Percentiles rank a stretch among this genome's conserved stretches.
Evolutionary conservation across 2,329 filamentous ascomycete species (phyloP).

Genomic region (Hypoxylon sp.): DNA sequence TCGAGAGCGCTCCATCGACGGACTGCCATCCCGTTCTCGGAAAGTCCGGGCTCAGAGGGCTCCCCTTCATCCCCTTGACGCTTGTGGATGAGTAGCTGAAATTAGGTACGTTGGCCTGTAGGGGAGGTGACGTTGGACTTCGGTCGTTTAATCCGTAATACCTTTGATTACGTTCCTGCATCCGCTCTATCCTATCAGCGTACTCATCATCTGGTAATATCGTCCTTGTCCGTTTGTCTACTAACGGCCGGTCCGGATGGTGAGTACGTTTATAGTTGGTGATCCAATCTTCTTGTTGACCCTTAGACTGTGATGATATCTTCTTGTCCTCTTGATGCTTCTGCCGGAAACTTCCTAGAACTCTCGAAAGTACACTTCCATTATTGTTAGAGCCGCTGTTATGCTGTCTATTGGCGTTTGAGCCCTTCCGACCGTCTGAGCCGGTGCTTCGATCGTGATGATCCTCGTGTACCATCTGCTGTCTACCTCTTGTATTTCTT

Average conservation of each 20-base stretch:
- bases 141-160: slow-evolving; percentile 11
- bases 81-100: slow-evolving; percentile 35
- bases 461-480: slow-evolving; percentile 30
- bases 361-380: slow-evolving; percentile 33
- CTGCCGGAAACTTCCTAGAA: slow-evolving; percentile 38
- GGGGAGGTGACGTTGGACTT: not conserved
- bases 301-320: not conserved
- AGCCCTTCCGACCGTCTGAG: slow-evolving; percentile 11
- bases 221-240: slow-evolving; percentile 30
- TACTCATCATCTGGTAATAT: slow-evolving; percentile 34
- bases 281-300: slow-evolving; percentile 30
- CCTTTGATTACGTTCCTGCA: slow-evolving; percentile 34
- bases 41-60: not conserved
- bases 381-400: slow-evolving; percentile 13
- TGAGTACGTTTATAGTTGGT: slow-evolving; percentile 38
- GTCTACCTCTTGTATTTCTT: slow-evolving; percentile 6
- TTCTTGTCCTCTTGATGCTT: slow-evolving; percentile 23
- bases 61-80: slow-evolving; percentile 23
- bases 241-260: slow-evolving; percentile 39
- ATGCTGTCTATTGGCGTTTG: not conserved
- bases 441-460: slow-evolving; percentile 14
- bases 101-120: slow-evolving; percentile 13
- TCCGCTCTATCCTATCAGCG: slow-evolving; percentile 20
- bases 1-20: not conserved
- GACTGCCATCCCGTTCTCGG: not conserved